Evolutionary conservation across 768 basidiomycete species (phyloP).

Genomic region (Termitomyces titanicus): DNA sequence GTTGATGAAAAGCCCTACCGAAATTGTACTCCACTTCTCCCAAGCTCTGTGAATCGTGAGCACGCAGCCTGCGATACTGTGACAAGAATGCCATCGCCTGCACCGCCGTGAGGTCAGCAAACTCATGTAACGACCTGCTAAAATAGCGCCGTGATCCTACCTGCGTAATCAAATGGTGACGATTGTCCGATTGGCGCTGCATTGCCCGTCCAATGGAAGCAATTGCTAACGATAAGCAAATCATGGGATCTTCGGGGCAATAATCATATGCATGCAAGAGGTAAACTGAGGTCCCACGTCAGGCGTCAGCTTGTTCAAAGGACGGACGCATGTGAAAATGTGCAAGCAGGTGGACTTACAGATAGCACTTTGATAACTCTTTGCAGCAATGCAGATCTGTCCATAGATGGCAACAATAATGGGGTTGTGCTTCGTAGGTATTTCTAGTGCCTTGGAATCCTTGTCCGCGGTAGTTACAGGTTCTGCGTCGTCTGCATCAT

Average conservation of each 20-base stretch:
- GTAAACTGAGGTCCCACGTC: slow-evolving; percentile 36
- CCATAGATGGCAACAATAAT: slow-evolving; percentile 74
- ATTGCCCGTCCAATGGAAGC: slow-evolving; percentile 87
- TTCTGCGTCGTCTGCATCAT: slow-evolving; percentile 29
- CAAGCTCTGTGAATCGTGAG: slow-evolving; percentile 34
- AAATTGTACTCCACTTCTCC: slow-evolving; percentile 94
- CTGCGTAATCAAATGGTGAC: slow-evolving; percentile 84
- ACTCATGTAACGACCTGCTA: background rate
- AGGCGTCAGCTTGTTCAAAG: background rate
- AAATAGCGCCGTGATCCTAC: slow-evolving; percentile 14
- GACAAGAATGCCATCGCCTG: slow-evolving; percentile 84
- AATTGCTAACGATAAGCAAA: slow-evolving; percentile 79
- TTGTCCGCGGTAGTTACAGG: slow-evolving; percentile 14
- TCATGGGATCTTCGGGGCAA: slow-evolving; percentile 77
- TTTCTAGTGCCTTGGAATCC: slow-evolving; percentile 21
- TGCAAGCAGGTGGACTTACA: slow-evolving; percentile 49
- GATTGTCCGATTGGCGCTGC: slow-evolving; percentile 92
- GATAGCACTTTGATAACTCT: slow-evolving; percentile 87
- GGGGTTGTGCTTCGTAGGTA: slow-evolving; percentile 72
- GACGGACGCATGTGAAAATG: background rate
- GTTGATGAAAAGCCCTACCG: slow-evolving; percentile 86
- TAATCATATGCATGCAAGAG: slow-evolving; percentile 86
- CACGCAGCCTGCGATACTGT: slow-evolving; percentile 69
- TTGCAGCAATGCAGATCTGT: slow-evolving; percentile 76
- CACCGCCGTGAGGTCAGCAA: background rate